phyloP scores from a whole-genome alignment of 2,329 filamentous ascomycete genomes.

The Grosmannia clavigera region DNA sequence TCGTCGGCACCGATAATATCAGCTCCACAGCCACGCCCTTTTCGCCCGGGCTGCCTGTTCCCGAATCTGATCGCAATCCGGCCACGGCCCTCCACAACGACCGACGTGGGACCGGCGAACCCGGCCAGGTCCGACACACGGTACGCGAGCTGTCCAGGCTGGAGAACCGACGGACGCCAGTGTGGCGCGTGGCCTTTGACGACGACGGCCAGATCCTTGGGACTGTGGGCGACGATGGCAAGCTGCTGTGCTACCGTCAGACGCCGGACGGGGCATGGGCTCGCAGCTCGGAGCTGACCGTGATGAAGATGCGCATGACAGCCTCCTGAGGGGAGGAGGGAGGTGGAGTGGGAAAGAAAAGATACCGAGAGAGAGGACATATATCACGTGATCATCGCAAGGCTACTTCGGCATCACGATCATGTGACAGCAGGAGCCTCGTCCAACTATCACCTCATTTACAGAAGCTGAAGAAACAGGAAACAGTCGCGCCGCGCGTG shows the following conservation, averaged over 20 bases:
- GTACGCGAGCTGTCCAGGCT: constrained; percentile 53
- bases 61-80: constrained; percentile 8
- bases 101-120: constrained; percentile 41
- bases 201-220: constrained; percentile 60
- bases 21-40: background rate
- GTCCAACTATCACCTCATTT: too few species aligned
- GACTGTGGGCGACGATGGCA: constrained; percentile 65
- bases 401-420: too few species aligned
- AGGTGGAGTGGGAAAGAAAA: background rate
- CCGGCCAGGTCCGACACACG: constrained; percentile 54
- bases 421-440: too few species aligned
- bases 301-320: constrained; percentile 43
- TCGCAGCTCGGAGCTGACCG: constrained; percentile 46
- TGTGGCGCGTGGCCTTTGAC: constrained; percentile 65
- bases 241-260: constrained; percentile 49
- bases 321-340: constrained; percentile 17
- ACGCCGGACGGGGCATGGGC: constrained; percentile 44
- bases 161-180: constrained; percentile 54
- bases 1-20: background rate
- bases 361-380: background rate
- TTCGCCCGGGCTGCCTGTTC: background rate
- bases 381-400: too few species aligned
- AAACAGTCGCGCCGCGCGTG: background rate
- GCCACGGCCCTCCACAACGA: constrained; percentile 20
- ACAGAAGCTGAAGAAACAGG: background rate